Base-by-base conservation (phyloP, 2,329 filamentous ascomycete genomes). In the Didymella pomorum region DNA sequence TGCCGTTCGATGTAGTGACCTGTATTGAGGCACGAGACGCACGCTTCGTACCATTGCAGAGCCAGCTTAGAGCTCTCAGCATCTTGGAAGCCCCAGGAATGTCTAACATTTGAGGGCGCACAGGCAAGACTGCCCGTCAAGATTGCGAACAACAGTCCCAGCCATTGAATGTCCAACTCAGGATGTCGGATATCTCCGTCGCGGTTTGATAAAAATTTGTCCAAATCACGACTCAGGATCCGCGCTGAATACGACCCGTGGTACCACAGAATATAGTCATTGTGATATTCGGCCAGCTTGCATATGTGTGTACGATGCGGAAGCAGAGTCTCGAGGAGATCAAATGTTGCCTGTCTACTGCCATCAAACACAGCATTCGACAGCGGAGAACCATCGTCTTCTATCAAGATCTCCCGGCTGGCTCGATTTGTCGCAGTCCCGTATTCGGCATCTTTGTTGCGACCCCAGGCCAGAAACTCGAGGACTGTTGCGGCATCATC, bases 381-480 rank as follows among this genome's bases (percentile, higher is more conserved):
- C 8, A 11, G 14, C 7, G 5, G 5, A 9, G 2, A 11, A 29
- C 3, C 12, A 12, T 46, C 33, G 23, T 47, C 25, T 7, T 39
- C 41, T 29, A 4, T 16, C 11, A 45, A 16, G 5, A 45, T 4
- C 8, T 21, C 9, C 2, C 23, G 41, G 18, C 41, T 45, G 4
- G 21, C 78, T 76, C 70, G 55, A 10, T 59, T 49, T 28, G 48
- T 33, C 20, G 58, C 37, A 14, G 44, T 68, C 23, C 52, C 60
- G 31, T 64, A 66, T 14, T 64, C 53, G 4, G 39, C 51, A 25
- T 82, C 77, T 61, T 82, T 83, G 33, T 76, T 72, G 16, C 80
- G 75, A 9, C 80, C 81, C 81, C 81, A 83, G 1, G 80, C 79
- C 2, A 82, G 44, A 28, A 81, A 83, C 53, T 83, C 80, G 0